Base-by-base conservation (phyloP, 331 rosid genomes). In the Saraca asoca region DNA sequence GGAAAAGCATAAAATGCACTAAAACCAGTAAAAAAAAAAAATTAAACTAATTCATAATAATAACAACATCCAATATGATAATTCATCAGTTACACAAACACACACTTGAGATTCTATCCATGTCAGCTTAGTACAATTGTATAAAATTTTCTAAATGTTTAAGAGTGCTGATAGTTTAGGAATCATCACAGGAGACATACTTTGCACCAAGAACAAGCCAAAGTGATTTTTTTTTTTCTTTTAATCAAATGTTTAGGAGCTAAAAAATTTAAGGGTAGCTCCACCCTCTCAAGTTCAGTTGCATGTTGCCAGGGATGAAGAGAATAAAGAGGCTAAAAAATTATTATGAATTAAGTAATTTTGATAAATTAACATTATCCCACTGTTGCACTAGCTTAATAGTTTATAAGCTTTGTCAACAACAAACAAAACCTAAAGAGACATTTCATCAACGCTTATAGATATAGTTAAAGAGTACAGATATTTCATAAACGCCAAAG, bases 241-340 rank as follows among this genome's bases (percentile, higher is more conserved):
- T 24, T 24, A 24, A 24, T 24, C 3, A 24, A 24, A 24, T 3
- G 31, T 24, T n/a, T 1, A 3, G 31, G 14, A 44, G 34, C 12
- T 24, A 41, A 53, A n/a, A 43, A 35, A 34, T 18, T 46, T 19
- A 55, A 7, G 24, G 39, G 43, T 64, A n/a, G 41, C 51, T 12
- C 12, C 12, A 11, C 18, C 68, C 17, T 19, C 16, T 24, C 2
- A 11, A 19, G 39, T 3, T 8, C 43, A 62, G 33, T 35, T 53
- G 78, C 50, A 55, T 19, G 49, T 49, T 58, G 49, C 43, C 7
- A 51, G 66, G 58, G 33, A 68, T 34, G 49, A 52, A 54, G 66
- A 34, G 43, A 51, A 46, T 17, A 58, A 33, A 7, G 4, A 34
- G 48, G 3, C 51, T 19, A 24, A 9, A 35, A 68, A 57, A 35